Conservation (phyloP, 1,284 basidiomycete species). For the Singerocomus rubriflavus region DNA sequence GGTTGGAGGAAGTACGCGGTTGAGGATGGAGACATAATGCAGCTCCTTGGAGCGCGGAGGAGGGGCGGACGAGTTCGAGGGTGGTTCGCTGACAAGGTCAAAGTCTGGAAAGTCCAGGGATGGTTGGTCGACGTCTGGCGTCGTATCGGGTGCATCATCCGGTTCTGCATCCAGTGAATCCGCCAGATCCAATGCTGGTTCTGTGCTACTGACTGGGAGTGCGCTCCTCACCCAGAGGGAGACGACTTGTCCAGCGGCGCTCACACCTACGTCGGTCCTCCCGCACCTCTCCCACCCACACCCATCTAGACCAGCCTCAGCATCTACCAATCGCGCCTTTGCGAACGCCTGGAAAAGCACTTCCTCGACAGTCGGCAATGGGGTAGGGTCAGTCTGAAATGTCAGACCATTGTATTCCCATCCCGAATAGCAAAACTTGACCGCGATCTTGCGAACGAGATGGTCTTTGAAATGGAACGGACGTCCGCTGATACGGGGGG, state of each 20-base stretch:
- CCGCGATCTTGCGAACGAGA: conserved; percentile 83
- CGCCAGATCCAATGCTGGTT: neutral
- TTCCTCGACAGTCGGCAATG: conserved; percentile 88
- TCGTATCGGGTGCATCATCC: neutral
- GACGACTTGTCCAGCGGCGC: conserved; percentile 91
- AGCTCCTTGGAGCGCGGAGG: conserved; percentile 49
- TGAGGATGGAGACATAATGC: conserved; percentile 80
- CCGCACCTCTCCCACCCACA: conserved; percentile 93
- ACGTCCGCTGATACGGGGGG: conserved; percentile 21
- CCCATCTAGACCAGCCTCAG: conserved; percentile 71
- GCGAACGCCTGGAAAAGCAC: conserved; percentile 83
- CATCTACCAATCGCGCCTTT: conserved; percentile 73
- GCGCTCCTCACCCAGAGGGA: conserved; percentile 86
- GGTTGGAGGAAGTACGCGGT: conserved; percentile 85
- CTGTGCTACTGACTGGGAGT: conserved; percentile 23
- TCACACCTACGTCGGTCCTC: conserved; percentile 93
- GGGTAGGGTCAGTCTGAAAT: conserved; percentile 65
- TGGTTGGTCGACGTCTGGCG: conserved; percentile 3
- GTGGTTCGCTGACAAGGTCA: conserved; percentile 25
- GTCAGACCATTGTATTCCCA: conserved; percentile 91
- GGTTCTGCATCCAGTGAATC: neutral
- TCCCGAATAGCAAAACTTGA: conserved; percentile 92
- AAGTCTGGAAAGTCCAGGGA: conserved; percentile 7
- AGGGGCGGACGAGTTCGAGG: conserved; percentile 29
- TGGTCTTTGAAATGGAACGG: conserved; percentile 66